Base-by-base conservation (phyloP, 2,329 filamentous ascomycete species). In the Fusarium solani-melongenae region DNA sequence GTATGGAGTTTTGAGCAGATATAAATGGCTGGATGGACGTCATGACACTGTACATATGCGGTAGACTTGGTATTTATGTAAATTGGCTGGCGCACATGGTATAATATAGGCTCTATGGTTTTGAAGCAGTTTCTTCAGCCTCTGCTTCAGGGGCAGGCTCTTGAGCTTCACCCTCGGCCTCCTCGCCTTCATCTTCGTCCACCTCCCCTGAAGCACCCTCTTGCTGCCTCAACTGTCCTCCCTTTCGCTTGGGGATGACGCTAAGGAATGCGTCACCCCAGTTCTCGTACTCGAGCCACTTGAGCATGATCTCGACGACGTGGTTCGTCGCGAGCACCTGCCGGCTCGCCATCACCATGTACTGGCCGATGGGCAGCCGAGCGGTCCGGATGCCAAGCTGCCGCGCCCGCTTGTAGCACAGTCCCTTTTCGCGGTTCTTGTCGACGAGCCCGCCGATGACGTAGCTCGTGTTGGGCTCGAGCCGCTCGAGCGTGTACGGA, bases 381-480 rank as follows among this genome's bases (percentile, higher is more conserved):
- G 96, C 96, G 0, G 96, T 98, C 72, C 92, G 92, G 76, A 99
- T 90, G 0, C 93, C 93, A 70, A 88, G 88, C 63, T 92, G 90
- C 62, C 89, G 86, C 0, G 96, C 96, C 17, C 93, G 88, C 77
- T 92, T 92, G 86, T 98, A 95, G 83, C 96, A 99, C 39, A 99
- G 87, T 1, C 94, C 95, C 85, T 99, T 99, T 83, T 99, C 92
- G 51, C 96, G 90, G 83, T 99, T 99, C 84, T 95, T 95, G 84
- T 99, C 96, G 29, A 99, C 96, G 38, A 99, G 87, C 0, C 96
- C 96, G 38, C 96, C 96, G 64, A 99, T 93, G 71, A 99, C 92
- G 82, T 99, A 99, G 67, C 91, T 96, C 69, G 92, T 95, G 83
- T 96, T 92, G 1, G 95, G 94, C 81, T 95, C 94, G 49, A 99